A percentile compares a stretch with the other conserved stretches of the same genome.
Conservation (phyloP, 345 rosid species). For the Pelargonium nanum region DNA sequence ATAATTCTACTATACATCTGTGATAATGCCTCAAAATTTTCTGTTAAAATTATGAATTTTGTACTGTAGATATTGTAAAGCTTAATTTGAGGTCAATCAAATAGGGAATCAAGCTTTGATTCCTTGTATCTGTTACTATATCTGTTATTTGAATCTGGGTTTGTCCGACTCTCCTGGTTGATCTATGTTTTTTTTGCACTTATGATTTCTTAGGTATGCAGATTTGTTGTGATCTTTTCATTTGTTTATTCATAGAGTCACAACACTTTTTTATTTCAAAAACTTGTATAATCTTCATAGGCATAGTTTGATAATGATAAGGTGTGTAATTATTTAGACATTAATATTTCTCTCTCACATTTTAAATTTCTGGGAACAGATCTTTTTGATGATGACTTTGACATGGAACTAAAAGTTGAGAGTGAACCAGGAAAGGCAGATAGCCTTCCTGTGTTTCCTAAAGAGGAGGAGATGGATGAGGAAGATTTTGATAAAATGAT, state of each 20-base stretch:
- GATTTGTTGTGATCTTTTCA: too few relatives aligned
- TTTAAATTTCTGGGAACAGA: conserved; percentile 20
- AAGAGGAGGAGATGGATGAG: conserved; percentile 69
- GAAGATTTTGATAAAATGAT: conserved; percentile 73
- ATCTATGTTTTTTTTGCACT: too few relatives aligned
- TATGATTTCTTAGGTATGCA: background rate
- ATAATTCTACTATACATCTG: too few relatives aligned
- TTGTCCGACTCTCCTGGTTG: too few relatives aligned
- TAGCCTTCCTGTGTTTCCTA: conserved; percentile 45
- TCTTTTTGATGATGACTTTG: conserved; percentile 38
- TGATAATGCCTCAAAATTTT: background rate
- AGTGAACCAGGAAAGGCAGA: conserved; percentile 27
- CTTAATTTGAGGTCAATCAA: background rate
- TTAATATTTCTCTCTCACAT: background rate
- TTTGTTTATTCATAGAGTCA: too few relatives aligned
- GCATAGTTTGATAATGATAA: too few relatives aligned
- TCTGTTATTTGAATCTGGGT: background rate
- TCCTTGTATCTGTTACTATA: too few relatives aligned
- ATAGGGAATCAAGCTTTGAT: background rate
- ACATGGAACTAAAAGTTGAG: conserved; percentile 27
- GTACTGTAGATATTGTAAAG: too few relatives aligned
- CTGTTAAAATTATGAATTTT: too few relatives aligned
- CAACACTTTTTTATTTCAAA: too few relatives aligned
- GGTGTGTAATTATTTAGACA: background rate
- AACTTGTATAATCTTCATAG: too few relatives aligned